Conservation (phyloP, 371 early-diverging fungal species). For the Apophysomyces sp. region DNA sequence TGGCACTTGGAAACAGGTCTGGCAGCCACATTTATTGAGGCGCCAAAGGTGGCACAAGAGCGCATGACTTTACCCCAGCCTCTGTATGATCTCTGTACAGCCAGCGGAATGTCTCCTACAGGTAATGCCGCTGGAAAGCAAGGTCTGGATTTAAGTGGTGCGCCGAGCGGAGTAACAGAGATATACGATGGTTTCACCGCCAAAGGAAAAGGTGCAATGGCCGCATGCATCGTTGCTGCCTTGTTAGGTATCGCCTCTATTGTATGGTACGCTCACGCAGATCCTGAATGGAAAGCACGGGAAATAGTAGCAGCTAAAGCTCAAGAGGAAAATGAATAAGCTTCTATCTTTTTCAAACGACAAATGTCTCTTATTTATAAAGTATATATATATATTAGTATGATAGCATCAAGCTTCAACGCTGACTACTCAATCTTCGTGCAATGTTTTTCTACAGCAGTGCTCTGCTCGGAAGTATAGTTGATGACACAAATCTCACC, state of each 20-base stretch:
- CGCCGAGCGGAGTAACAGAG: slow-evolving; percentile 48
- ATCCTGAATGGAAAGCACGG: slow-evolving; percentile 25
- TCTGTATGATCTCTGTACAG: slow-evolving; percentile 52
- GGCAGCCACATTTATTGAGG: slow-evolving; percentile 62
- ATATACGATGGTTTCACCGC: slow-evolving; percentile 58
- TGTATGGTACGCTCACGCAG: slow-evolving; percentile 62
- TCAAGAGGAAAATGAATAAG: neutral
- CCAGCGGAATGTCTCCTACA: slow-evolving; percentile 47
- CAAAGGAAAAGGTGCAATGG: slow-evolving; percentile 70
- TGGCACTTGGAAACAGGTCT: slow-evolving; percentile 69
- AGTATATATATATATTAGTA: no score
- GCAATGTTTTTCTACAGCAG: no score
- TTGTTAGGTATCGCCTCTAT: slow-evolving; percentile 70
- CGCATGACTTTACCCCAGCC: slow-evolving; percentile 40
- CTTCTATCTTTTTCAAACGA: neutral
- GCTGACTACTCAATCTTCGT: no score
- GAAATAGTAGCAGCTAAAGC: slow-evolving; percentile 9
- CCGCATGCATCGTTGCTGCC: slow-evolving; percentile 66
- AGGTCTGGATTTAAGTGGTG: slow-evolving; percentile 55
- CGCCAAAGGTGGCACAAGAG: slow-evolving; percentile 54
- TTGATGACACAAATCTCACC: no score
- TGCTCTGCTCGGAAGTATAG: no score
- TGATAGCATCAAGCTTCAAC: no score
- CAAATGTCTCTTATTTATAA: neutral
- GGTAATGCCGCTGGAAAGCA: slow-evolving; percentile 74